Conservation (phyloP, 208 protist species). For the Histomonas meleagridis region DNA sequence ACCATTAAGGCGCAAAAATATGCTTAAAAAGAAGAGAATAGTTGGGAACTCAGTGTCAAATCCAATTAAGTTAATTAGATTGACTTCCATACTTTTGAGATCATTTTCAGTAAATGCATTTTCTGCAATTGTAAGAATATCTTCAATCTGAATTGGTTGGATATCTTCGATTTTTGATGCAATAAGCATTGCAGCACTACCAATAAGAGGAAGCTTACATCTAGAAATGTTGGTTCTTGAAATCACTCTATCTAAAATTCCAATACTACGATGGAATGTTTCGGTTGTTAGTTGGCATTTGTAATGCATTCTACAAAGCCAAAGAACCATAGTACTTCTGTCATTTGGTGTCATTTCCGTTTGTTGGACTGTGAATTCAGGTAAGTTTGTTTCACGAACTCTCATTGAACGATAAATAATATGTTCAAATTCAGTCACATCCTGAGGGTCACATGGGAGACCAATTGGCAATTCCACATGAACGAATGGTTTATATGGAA, state of each 20-base stretch:
- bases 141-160: neutral
- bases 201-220: neutral
- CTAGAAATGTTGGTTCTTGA: neutral
- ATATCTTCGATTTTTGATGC: neutral
- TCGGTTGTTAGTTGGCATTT: neutral
- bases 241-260: neutral
- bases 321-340: neutral
- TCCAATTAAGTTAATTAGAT: neutral
- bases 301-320: neutral
- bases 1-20: neutral
- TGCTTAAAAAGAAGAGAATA: neutral
- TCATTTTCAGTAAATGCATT: neutral
- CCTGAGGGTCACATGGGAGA: neutral
- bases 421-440: constrained; percentile 6
- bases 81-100: neutral
- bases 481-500: no score
- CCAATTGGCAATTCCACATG: neutral
- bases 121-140: neutral
- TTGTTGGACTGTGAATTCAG: neutral
- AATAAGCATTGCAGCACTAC: neutral
- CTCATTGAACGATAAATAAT: constrained; percentile 17
- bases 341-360: neutral
- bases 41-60: neutral
- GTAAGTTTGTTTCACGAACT: neutral
- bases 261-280: neutral